Conservation (phyloP, 163 green algal genomes). For the Chloromonas sp. region DNA sequence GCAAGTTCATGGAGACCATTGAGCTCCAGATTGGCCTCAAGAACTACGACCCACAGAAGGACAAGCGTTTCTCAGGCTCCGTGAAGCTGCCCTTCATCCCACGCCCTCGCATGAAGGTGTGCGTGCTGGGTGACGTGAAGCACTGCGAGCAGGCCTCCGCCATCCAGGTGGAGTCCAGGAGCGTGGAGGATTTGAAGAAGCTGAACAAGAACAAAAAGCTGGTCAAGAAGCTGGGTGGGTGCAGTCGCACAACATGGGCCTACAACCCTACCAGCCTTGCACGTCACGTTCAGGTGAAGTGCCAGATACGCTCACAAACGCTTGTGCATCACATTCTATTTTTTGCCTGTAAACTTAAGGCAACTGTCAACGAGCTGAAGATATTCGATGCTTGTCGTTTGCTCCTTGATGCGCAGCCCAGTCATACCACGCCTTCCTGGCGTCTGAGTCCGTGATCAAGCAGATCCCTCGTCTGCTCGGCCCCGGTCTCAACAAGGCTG, state of each 20-base stretch:
- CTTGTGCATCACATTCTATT: too few relatives aligned
- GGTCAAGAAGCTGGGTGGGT: slow-evolving; percentile 97
- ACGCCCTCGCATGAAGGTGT: slow-evolving; percentile 91
- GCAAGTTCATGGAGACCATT: slow-evolving; percentile 98
- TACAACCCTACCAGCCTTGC: neutral
- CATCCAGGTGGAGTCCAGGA: slow-evolving; percentile 87
- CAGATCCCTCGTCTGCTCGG: slow-evolving; percentile 97
- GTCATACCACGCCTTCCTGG: slow-evolving; percentile 96
- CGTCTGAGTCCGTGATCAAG: slow-evolving; percentile 99
- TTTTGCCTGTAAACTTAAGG: too few relatives aligned
- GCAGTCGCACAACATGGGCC: neutral
- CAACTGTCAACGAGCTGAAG: too few relatives aligned
- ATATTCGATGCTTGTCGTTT: too few relatives aligned
- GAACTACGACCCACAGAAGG: slow-evolving; percentile 99
- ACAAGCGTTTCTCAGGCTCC: slow-evolving; percentile 99
- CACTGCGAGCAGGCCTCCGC: slow-evolving; percentile 91
- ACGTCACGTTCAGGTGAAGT: neutral
- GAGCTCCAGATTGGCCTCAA: slow-evolving; percentile 99
- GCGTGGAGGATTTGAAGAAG: slow-evolving; percentile 98
- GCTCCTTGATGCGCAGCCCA: slow-evolving; percentile 66
- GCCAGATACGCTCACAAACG: too few relatives aligned
- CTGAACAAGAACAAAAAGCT: slow-evolving; percentile 99
- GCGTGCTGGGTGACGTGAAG: slow-evolving; percentile 97
- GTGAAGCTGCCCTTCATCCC: slow-evolving; percentile 96
- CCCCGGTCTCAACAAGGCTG: slow-evolving; percentile 98